phyloP scores from a whole-genome alignment of 164 flowering plant species.

The Vitis labrusca region DNA sequence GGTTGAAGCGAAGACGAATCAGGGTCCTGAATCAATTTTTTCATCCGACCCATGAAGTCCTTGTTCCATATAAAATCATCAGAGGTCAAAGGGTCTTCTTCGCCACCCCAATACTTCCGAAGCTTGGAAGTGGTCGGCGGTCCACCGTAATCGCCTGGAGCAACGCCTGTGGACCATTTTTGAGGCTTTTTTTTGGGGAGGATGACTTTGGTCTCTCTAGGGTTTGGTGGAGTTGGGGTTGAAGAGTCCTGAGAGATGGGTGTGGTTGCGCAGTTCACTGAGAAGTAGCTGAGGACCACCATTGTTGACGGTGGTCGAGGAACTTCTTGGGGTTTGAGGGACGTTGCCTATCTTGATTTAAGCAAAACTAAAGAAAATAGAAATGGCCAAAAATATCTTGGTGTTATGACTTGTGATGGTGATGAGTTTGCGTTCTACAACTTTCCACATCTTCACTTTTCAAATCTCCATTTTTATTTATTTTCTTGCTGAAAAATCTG shows the following conservation, averaged over 20 bases:
- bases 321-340: no score
- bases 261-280: slow-evolving; percentile 37
- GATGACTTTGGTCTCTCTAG: slow-evolving; percentile 55
- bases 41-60: slow-evolving; percentile 80
- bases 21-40: slow-evolving; percentile 46
- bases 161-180: slow-evolving; percentile 87
- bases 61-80: slow-evolving; percentile 89
- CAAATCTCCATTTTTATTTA: no score
- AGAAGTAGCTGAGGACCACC: slow-evolving; percentile 38
- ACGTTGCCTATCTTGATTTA: no score
- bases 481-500: no score
- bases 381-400: no score
- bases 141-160: slow-evolving; percentile 94
- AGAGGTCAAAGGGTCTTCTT: slow-evolving; percentile 71
- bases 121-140: slow-evolving; percentile 83
- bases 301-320: slow-evolving; percentile 13
- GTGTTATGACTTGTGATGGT: no score
- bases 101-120: slow-evolving; percentile 91
- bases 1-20: slow-evolving; percentile 21
- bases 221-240: slow-evolving; percentile 21
- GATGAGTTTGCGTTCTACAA: no score
- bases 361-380: no score
- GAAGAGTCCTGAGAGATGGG: slow-evolving; percentile 36
- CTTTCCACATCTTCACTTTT: no score
- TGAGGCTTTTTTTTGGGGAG: slow-evolving; percentile 82